Conservation (phyloP, 2,329 filamentous ascomycete genomes). For the Sclerotinia borealis region DNA sequence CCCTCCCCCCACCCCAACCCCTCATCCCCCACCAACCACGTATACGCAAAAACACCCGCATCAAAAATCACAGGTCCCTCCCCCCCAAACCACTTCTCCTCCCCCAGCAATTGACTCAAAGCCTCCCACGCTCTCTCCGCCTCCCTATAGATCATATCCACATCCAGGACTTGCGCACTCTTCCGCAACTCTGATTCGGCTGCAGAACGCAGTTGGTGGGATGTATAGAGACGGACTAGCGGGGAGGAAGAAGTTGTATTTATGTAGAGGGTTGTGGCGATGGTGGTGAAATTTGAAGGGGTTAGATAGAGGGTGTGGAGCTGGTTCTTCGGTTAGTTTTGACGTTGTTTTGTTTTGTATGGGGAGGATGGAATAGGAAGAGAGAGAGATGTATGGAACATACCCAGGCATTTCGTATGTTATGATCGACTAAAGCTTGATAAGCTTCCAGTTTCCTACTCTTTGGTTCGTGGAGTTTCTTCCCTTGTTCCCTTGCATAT, state of each 20-base stretch:
- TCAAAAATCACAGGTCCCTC: constrained; percentile 68
- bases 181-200: constrained; percentile 70
- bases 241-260: constrained; percentile 53
- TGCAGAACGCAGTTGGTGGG: constrained; percentile 62
- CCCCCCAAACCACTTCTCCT: constrained; percentile 50
- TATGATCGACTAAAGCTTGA: constrained; percentile 66
- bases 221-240: constrained; percentile 57
- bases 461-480: constrained; percentile 41
- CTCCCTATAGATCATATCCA: constrained; percentile 51
- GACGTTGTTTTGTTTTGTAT: too few species aligned
- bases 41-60: constrained; percentile 85
- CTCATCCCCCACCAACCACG: constrained; percentile 68
- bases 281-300: constrained; percentile 53
- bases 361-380: not conserved
- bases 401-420: constrained; percentile 83
- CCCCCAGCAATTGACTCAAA: constrained; percentile 51
- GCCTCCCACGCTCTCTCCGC: constrained; percentile 58
- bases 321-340: too few species aligned
- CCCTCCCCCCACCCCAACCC: constrained; percentile 53
- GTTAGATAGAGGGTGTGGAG: constrained; percentile 79
- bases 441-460: constrained; percentile 61
- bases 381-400: constrained; percentile 20
- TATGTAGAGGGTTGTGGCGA: constrained; percentile 70
- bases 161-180: constrained; percentile 49
- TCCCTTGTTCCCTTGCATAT: constrained; percentile 54